phyloP scores from a whole-genome alignment of 2,329 filamentous ascomycete genomes.

The Exutisphaerella laricina region DNA sequence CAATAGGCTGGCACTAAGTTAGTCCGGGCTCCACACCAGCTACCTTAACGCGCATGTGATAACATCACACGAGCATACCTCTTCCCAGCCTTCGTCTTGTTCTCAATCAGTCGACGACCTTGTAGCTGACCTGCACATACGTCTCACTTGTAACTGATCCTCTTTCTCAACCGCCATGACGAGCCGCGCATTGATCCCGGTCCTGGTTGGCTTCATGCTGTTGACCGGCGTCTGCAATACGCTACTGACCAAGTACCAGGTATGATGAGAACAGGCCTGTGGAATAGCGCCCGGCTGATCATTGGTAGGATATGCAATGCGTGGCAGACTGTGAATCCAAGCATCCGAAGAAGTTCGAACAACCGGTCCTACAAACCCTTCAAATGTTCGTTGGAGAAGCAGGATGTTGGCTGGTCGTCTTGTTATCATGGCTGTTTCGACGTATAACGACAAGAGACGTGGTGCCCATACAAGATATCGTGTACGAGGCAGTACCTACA shows the following conservation, averaged over 20 bases:
- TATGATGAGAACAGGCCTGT: slow-evolving; percentile 35
- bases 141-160: no score
- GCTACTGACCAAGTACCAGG: slow-evolving; percentile 92
- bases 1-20: neutral
- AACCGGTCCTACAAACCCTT: slow-evolving; percentile 89
- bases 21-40: neutral
- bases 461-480: slow-evolving; percentile 21
- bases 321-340: slow-evolving; percentile 77
- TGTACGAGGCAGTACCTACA: slow-evolving; percentile 27
- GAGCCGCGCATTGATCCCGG: slow-evolving; percentile 61
- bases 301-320: slow-evolving; percentile 83
- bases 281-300: slow-evolving; percentile 8
- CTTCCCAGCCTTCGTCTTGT: neutral
- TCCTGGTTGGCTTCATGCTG: slow-evolving; percentile 94
- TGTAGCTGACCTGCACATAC: no score
- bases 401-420: slow-evolving; percentile 90
- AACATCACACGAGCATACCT: slow-evolving; percentile 8
- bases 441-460: slow-evolving; percentile 8
- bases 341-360: slow-evolving; percentile 72
- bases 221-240: slow-evolving; percentile 96
- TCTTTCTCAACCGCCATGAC: no score
- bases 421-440: slow-evolving; percentile 61
- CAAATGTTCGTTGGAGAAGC: slow-evolving; percentile 98
- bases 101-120: no score
- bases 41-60: slow-evolving; percentile 9